Base-by-base conservation (phyloP, 2,329 filamentous ascomycete species). In the Pleomassaria siparia region DNA sequence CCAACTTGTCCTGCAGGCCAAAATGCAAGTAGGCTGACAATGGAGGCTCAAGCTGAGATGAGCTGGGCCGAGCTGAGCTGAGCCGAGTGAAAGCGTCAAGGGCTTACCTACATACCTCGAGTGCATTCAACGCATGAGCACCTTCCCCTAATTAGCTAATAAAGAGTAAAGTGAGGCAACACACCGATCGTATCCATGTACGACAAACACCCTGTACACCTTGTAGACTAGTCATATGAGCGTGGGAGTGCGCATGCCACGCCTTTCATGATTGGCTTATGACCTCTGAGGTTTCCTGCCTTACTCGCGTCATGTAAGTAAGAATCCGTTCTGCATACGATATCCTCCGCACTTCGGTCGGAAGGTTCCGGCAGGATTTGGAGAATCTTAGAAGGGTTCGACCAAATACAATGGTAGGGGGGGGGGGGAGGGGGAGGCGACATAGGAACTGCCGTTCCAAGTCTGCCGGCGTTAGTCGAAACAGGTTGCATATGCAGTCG, bases 271-370 rank as follows among this genome's bases (percentile, higher is more conserved):
- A 43, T 33, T 33, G 20, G 25, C 25, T 5, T 15, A n/a, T 20
- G 32, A 16, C 15, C 24, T 33, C 15, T 43, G 10, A 24, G 22
- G 40, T 26, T 21, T n/a, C 16, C 29, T 43, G 40, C 26, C 25
- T 30, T 33, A 43, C 40, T 16, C 29, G 40, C 16, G 29, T 43
- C 26, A 20, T 43, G 40, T 33, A 43, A 43, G 40, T 43, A 4
- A 43, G 40, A 43, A 12, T 32, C 26, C 25, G 29, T 21, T 21
- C 10, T 43, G 26, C 29, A 24, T 24, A 11, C 9, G 28, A 3
- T 43, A 33, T 43, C 28, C 28, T 33, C 39, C 24, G 22, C 12
- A 5, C 5, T 22, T 37, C 20, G 18, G 32, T 12, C 6, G 9
- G 15, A 33, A 36, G 16, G 16, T 21, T 5, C 15, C 4, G 13